phyloP scores from a whole-genome alignment of 2,329 filamentous ascomycete species.

The Pestalotiopsis sp. region DNA sequence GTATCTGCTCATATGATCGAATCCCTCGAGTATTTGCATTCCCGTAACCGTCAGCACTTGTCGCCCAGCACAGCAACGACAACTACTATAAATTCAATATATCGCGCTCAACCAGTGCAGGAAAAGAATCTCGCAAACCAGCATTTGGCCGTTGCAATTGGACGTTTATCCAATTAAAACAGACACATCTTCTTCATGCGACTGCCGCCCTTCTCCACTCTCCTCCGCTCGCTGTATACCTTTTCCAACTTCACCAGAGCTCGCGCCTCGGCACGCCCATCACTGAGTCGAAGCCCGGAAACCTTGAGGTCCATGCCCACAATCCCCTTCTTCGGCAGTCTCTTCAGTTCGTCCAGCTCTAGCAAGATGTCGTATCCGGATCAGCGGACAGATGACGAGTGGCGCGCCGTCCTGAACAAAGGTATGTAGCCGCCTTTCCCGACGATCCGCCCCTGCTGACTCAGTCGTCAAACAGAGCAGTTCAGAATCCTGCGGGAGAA shows the following conservation, averaged over 20 bases:
- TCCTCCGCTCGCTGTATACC: slow-evolving; percentile 46
- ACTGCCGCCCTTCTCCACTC: slow-evolving; percentile 46
- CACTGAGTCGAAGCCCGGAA: slow-evolving; percentile 21
- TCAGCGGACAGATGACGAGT: slow-evolving; percentile 78
- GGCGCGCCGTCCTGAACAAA: slow-evolving; percentile 78
- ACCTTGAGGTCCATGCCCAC: slow-evolving; percentile 64
- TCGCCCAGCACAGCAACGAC: background rate
- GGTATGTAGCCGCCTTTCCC: slow-evolving; percentile 30
- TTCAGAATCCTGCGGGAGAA: slow-evolving; percentile 91
- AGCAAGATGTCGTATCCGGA: slow-evolving; percentile 75
- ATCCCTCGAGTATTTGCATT: background rate
- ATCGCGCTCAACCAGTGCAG: background rate
- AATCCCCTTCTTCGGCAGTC: slow-evolving; percentile 74
- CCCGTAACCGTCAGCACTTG: background rate
- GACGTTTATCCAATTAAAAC: background rate
- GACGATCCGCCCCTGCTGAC: background rate
- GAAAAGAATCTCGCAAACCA: background rate
- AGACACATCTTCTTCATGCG: slow-evolving; percentile 41
- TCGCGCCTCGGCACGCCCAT: slow-evolving; percentile 29
- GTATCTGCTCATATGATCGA: background rate
- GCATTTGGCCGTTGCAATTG: background rate
- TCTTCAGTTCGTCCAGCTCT: slow-evolving; percentile 67
- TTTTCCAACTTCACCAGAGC: slow-evolving; percentile 45
- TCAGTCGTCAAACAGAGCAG: slow-evolving; percentile 65
- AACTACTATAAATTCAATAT: background rate